These are phyloP conservation scores for Penstemon eatonii DNA, from an alignment of 257 asterid genomes.

Conservation along the genomic window DNA sequence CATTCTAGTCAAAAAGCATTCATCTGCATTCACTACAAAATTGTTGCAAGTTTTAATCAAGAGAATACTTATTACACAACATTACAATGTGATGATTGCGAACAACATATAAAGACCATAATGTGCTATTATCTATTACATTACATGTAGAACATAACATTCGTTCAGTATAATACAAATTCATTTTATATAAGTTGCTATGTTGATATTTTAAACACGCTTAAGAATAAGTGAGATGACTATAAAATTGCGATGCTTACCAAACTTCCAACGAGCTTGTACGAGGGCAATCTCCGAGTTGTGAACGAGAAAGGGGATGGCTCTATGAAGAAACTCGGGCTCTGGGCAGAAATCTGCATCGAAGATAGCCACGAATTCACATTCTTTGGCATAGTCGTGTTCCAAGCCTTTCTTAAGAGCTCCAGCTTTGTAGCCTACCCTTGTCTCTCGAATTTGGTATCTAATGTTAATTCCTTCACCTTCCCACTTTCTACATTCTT, in stretches of 20 bases:
- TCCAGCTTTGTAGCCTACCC: constrained; percentile 70
- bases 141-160: no score
- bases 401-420: constrained; percentile 58
- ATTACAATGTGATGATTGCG: no score
- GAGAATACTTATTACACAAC: no score
- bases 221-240: neutral
- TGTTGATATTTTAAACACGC: no score
- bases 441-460: constrained; percentile 53
- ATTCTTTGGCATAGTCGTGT: constrained; percentile 44
- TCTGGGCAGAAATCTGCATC: constrained; percentile 78
- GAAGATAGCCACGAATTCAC: constrained; percentile 65
- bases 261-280: constrained; percentile 75
- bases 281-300: constrained; percentile 56
- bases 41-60: neutral
- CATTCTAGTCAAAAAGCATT: constrained; percentile 74
- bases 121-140: no score
- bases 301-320: constrained; percentile 56
- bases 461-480: constrained; percentile 57
- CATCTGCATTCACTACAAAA: constrained; percentile 63
- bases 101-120: no score
- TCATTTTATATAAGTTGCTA: no score
- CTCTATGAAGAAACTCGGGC: constrained; percentile 49
- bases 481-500: constrained; percentile 63
- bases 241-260: constrained; percentile 33
- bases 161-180: no score